Evolutionary conservation across 345 rosid species (phyloP).

Genomic region (Arabidopsis arenosa): DNA sequence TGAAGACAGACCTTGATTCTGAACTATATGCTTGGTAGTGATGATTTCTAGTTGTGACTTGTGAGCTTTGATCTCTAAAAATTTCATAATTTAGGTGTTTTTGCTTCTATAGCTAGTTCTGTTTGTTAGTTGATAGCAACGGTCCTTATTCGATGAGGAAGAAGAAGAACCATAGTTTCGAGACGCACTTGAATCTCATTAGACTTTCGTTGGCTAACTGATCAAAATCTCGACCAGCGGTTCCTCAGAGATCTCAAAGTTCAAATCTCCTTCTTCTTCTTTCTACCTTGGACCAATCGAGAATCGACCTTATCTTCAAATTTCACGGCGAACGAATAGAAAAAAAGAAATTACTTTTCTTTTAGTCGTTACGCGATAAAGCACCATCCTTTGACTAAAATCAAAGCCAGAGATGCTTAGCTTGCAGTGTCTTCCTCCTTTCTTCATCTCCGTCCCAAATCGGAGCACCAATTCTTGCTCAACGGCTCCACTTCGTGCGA

Average conservation of each 20-base stretch:
- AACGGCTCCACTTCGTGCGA: slow-evolving; percentile 15
- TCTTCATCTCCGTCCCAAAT: slow-evolving; percentile 29
- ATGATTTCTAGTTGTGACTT: no score
- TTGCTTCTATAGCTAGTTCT: no score
- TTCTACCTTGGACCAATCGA: neutral
- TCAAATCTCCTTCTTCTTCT: neutral
- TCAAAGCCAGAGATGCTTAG: slow-evolving; percentile 37
- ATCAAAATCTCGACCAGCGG: neutral
- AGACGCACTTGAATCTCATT: neutral
- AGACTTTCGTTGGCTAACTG: neutral
- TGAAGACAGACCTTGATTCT: no score
- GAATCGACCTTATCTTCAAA: neutral
- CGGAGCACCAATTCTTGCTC: slow-evolving; percentile 27
- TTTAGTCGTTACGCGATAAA: neutral
- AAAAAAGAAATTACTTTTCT: neutral
- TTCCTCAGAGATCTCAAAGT: neutral
- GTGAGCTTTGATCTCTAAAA: no score
- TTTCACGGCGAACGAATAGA: neutral
- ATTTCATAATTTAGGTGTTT: no score
- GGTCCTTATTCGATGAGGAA: no score
- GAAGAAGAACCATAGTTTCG: neutral
- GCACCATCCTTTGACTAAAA: neutral
- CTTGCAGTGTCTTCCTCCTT: slow-evolving; percentile 23
- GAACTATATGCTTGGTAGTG: no score
- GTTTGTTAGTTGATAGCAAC: no score